These are phyloP conservation scores for Blastomyces percursus DNA, from an alignment of 2,329 filamentous ascomycete species.

Conservation along the genomic window DNA sequence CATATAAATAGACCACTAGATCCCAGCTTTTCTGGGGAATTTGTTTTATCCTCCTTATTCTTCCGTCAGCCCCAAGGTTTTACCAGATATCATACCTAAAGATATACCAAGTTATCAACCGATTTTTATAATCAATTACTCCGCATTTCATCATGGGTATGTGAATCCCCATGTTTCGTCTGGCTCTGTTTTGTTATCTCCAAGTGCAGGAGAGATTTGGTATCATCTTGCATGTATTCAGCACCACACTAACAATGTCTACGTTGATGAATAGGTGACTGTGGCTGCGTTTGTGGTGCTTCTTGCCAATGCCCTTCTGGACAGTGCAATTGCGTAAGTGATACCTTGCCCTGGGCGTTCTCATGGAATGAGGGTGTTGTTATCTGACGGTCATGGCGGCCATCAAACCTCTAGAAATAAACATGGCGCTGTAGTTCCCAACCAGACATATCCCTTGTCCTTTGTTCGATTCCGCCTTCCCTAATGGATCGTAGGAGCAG, in stretches of 20 bases:
- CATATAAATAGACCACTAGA: not conserved
- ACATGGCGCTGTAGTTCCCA: not conserved
- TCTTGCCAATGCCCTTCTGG: constrained; percentile 3
- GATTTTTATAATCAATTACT: not conserved
- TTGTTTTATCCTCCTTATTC: not conserved
- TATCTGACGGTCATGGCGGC: not conserved
- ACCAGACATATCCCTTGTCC: not conserved
- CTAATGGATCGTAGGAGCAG: not conserved
- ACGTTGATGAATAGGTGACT: not conserved
- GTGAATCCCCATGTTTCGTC: not conserved
- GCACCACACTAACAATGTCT: not conserved
- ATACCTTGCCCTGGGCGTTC: not conserved
- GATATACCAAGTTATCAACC: not conserved
- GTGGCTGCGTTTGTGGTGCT: constrained; percentile 7
- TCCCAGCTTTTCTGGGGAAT: not conserved
- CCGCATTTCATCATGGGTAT: constrained; percentile 6
- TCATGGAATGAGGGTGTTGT: not conserved
- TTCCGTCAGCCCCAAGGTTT: not conserved
- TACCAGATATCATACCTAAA: not conserved
- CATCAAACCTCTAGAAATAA: not conserved
- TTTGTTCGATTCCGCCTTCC: not conserved
- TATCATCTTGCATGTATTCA: not conserved
- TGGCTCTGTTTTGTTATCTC: not conserved
- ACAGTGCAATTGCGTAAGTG: constrained; percentile 4
- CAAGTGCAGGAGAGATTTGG: not conserved